These are phyloP conservation scores for Fusarium fracticaudum DNA, from an alignment of 2,329 filamentous ascomycete genomes.

Conservation along the genomic window DNA sequence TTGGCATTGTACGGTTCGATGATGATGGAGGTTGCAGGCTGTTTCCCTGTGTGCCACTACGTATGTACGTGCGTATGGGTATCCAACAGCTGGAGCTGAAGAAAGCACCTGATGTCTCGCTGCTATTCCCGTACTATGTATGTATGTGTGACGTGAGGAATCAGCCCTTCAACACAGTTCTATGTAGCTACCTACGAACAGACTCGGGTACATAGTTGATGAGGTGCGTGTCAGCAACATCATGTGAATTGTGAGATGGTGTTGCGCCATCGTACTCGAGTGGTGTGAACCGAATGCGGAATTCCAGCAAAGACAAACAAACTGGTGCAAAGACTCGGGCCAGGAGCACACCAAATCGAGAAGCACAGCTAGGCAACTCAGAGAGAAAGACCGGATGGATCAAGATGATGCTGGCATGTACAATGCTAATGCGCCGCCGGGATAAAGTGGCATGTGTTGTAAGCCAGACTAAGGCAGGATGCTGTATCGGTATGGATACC, in stretches of 20 bases:
- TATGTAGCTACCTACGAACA: not conserved
- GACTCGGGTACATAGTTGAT: conserved; percentile 8
- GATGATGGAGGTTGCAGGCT: conserved; percentile 14
- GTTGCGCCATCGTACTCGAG: conserved; percentile 21
- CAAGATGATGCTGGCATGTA: not conserved
- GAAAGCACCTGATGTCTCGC: not conserved
- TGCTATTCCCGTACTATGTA: not conserved
- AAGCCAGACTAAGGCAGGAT: conserved; percentile 15
- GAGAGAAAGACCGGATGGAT: conserved; percentile 5
- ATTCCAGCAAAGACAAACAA: not conserved
- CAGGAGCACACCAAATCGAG: not conserved
- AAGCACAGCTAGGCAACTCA: not conserved
- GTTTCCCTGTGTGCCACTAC: conserved; percentile 1
- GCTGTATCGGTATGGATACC: not conserved
- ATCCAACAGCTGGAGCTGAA: conserved; percentile 2
- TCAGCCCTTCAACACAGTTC: not conserved
- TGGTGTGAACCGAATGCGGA: conserved; percentile 19
- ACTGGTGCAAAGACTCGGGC: not conserved
- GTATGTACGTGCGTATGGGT: not conserved
- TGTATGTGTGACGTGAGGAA: conserved; percentile 26
- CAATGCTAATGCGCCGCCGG: not conserved
- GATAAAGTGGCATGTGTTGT: conserved; percentile 22
- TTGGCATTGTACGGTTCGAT: conserved; percentile 7
- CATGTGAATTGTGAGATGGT: conserved; percentile 36
- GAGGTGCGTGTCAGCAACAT: conserved; percentile 32